Evolutionary conservation across 2,329 filamentous ascomycete species (phyloP).

Genomic region (Ceratocystis destructans): DNA sequence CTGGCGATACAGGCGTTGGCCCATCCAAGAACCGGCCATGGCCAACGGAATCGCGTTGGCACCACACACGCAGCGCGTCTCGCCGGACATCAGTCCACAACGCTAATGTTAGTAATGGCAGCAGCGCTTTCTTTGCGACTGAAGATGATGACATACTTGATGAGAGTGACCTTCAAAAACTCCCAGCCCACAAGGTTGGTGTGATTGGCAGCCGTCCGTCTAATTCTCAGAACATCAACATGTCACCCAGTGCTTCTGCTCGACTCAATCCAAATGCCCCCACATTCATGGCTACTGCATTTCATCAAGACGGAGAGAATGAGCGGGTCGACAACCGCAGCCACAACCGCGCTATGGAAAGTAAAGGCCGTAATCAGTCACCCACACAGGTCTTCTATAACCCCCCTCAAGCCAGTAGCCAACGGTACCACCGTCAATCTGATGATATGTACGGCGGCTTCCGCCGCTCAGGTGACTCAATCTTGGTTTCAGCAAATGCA

Average conservation of each 20-base stretch:
- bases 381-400: background rate
- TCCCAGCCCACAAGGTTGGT: slow-evolving; percentile 43
- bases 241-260: slow-evolving; percentile 39
- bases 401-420: background rate
- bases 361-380: slow-evolving; percentile 24
- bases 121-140: slow-evolving; percentile 30
- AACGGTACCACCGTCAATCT: background rate
- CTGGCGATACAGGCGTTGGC: slow-evolving; percentile 32
- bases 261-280: slow-evolving; percentile 79
- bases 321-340: slow-evolving; percentile 20
- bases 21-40: slow-evolving; percentile 48
- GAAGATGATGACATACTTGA: slow-evolving; percentile 52
- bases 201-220: slow-evolving; percentile 67
- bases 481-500: slow-evolving; percentile 44
- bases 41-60: slow-evolving; percentile 45
- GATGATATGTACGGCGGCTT: slow-evolving; percentile 26
- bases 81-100: slow-evolving; percentile 70
- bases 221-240: slow-evolving; percentile 25
- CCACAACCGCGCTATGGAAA: slow-evolving; percentile 25
- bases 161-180: slow-evolving; percentile 40
- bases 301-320: slow-evolving; percentile 32
- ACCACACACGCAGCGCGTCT: slow-evolving; percentile 51
- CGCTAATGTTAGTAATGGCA: slow-evolving; percentile 40
- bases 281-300: slow-evolving; percentile 65
- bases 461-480: slow-evolving; percentile 42